phyloP scores from a whole-genome alignment of 129 eudicot genomes.

The Chrysanthemum makinoi region DNA sequence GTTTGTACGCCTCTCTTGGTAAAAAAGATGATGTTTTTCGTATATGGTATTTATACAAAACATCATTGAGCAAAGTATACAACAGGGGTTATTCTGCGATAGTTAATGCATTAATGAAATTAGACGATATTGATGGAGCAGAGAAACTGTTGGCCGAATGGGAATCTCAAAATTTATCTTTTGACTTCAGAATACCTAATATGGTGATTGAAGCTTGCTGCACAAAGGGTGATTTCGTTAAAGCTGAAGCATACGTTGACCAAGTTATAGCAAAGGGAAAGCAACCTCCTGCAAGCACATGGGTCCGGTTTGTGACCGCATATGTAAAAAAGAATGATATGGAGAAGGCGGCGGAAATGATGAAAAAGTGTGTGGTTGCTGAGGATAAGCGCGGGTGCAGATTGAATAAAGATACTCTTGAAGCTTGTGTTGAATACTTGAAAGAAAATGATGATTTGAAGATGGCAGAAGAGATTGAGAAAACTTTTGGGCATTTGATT shows the following conservation, averaged over 20 bases:
- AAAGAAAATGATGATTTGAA: conserved; percentile 32
- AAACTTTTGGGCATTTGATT: conserved; percentile 17
- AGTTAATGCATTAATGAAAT: conserved; percentile 50
- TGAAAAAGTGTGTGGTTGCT: conserved; percentile 36
- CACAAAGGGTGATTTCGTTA: conserved; percentile 34
- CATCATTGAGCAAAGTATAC: conserved; percentile 29
- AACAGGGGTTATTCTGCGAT: conserved; percentile 49
- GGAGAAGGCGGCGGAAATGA: conserved; percentile 44
- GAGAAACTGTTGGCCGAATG: conserved; percentile 59
- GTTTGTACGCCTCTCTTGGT: conserved; percentile 37
- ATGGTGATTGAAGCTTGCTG: conserved; percentile 43
- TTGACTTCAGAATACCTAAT: conserved; percentile 54
- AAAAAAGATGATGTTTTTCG: conserved; percentile 52
- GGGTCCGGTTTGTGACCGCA: conserved; percentile 49
- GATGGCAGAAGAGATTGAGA: conserved; percentile 25
- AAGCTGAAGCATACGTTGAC: conserved; percentile 57
- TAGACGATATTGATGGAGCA: conserved; percentile 58
- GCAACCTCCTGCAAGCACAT: conserved; percentile 36
- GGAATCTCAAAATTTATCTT: conserved; percentile 40
- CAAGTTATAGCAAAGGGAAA: conserved; percentile 39
- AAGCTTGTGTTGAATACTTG: conserved; percentile 37
- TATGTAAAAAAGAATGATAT: conserved; percentile 39
- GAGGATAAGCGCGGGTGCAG: conserved; percentile 25
- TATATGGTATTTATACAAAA: conserved; percentile 51
- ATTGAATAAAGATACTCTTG: conserved; percentile 28